phyloP scores from a whole-genome alignment of 148 eudicot genomes.

The Rhododendron henanense region DNA sequence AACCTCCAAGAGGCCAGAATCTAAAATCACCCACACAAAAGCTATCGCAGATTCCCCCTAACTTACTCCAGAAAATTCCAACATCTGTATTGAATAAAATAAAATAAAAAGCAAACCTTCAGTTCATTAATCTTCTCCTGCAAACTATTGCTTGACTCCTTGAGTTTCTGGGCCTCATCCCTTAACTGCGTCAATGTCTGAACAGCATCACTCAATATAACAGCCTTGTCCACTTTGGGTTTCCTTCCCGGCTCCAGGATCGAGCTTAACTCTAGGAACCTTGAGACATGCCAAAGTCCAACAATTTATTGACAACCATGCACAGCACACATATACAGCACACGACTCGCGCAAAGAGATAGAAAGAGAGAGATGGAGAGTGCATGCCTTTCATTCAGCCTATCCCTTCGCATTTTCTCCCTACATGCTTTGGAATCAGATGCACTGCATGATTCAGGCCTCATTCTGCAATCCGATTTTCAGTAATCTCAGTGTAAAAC shows the following conservation, averaged over 20 bases:
- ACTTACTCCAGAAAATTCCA: neutral
- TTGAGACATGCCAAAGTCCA: constrained; percentile 11
- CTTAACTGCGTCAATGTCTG: constrained; percentile 46
- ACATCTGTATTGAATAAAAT: neutral
- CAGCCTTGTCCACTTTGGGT: constrained; percentile 51
- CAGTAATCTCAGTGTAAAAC: neutral
- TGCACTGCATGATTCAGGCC: constrained; percentile 31
- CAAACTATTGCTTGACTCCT: constrained; percentile 30
- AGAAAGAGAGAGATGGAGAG: constrained; percentile 3
- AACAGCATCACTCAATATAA: constrained; percentile 46
- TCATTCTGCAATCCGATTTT: constrained; percentile 25
- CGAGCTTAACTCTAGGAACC: constrained; percentile 41
- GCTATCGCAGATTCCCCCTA: neutral
- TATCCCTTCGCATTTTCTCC: constrained; percentile 59
- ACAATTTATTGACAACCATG: neutral
- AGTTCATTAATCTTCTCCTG: constrained; percentile 45
- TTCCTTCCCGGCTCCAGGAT: constrained; percentile 46
- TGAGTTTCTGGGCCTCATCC: constrained; percentile 48
- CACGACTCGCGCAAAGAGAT: neutral
- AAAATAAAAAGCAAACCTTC: constrained; percentile 50
- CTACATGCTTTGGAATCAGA: constrained; percentile 41
- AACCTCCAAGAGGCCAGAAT: neutral
- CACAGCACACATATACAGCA: neutral
- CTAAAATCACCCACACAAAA: neutral
- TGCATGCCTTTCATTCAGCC: constrained; percentile 47